Percentiles rank a stretch among this genome's conserved stretches.
Evolutionary conservation across 441 rosid genomes (phyloP).

Genomic region (Viola pubescens): DNA sequence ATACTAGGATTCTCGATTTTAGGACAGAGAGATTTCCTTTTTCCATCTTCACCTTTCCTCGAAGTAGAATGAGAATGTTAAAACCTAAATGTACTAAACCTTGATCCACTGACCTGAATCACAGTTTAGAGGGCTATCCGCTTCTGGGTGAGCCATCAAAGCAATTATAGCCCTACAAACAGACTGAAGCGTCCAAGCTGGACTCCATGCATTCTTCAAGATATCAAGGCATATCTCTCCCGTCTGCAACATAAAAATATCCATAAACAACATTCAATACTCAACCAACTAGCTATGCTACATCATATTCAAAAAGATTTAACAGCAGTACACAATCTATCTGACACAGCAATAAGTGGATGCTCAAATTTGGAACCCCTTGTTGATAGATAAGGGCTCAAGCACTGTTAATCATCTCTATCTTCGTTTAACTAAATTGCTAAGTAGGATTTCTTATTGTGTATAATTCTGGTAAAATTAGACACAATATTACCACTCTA

Average conservation of each 20-base stretch:
- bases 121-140: slow-evolving; percentile 95
- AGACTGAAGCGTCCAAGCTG: slow-evolving; percentile 91
- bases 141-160: slow-evolving; percentile 97
- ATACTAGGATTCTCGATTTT: too few relatives aligned
- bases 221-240: slow-evolving; percentile 97
- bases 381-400: neutral
- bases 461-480: too few relatives aligned
- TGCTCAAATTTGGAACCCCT: neutral
- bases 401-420: too few relatives aligned
- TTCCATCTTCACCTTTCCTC: too few relatives aligned
- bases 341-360: neutral
- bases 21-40: too few relatives aligned
- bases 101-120: slow-evolving; percentile 61
- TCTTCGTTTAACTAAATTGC: too few relatives aligned
- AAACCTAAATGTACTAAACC: slow-evolving; percentile 1
- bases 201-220: slow-evolving; percentile 99
- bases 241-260: slow-evolving; percentile 38
- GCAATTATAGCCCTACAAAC: slow-evolving; percentile 95
- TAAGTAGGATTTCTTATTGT: too few relatives aligned
- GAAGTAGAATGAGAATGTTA: too few relatives aligned
- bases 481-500: too few relatives aligned
- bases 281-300: slow-evolving; percentile 2
- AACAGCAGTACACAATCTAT: neutral
- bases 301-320: neutral
- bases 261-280: neutral